These are phyloP conservation scores for Pestalotiopsis sp. DNA, from an alignment of 2,329 filamentous ascomycete species.

Conservation along the genomic window DNA sequence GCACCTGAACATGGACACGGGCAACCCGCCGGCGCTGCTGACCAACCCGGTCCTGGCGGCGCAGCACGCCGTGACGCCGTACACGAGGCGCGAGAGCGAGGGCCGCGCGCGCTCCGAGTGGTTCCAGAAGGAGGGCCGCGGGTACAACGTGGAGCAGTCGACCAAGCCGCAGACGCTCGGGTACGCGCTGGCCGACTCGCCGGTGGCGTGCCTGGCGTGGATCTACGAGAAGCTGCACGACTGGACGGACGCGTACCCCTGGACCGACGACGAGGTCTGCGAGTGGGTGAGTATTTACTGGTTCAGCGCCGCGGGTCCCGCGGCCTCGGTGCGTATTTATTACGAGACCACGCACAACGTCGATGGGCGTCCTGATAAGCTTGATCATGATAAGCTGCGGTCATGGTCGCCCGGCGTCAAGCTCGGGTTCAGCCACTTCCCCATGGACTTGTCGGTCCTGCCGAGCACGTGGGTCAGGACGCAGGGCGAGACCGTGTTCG, in stretches of 20 bases:
- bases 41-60: conserved; percentile 60
- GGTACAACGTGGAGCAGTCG: conserved; percentile 61
- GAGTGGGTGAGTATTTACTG: conserved; percentile 77
- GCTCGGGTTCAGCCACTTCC: conserved; percentile 54
- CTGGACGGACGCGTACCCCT: conserved; percentile 73
- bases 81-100: conserved; percentile 50
- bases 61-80: conserved; percentile 56
- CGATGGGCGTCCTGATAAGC: conserved; percentile 24
- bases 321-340: conserved; percentile 70
- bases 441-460: conserved; percentile 56
- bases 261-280: conserved; percentile 76
- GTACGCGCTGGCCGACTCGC: conserved; percentile 70
- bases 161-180: conserved; percentile 76
- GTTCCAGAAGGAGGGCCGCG: conserved; percentile 59
- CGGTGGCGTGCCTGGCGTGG: conserved; percentile 74
- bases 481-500: conserved; percentile 62
- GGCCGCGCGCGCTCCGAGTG: conserved; percentile 56
- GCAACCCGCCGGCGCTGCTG: conserved; percentile 49
- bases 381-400: conserved; percentile 14
- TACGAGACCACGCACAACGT: conserved; percentile 61
- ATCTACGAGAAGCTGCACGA: conserved; percentile 80
- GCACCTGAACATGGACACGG: conserved; percentile 61
- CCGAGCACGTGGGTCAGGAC: conserved; percentile 61
- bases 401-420: conserved; percentile 38
- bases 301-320: conserved; percentile 69